Percentiles rank a stretch among this genome's conserved stretches.
These are phyloP conservation scores for Sclerotinia spermophila DNA, from an alignment of 2,329 filamentous ascomycete genomes.

Conservation along the genomic window DNA sequence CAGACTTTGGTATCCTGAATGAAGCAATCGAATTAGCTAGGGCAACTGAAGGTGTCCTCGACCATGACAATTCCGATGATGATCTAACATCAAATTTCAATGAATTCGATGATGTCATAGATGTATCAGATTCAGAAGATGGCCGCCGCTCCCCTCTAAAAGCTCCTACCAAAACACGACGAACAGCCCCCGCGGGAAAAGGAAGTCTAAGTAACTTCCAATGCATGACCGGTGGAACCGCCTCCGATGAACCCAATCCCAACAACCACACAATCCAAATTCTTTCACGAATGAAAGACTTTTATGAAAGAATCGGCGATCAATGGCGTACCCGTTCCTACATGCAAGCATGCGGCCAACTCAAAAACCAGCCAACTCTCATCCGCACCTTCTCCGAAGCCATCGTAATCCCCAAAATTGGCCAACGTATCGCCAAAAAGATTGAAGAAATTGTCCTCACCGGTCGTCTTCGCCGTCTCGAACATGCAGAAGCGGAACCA, in stretches of 20 bases:
- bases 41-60: constrained; percentile 5
- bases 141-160: constrained; percentile 21
- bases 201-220: constrained; percentile 47
- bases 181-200: constrained; percentile 13
- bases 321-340: constrained; percentile 75
- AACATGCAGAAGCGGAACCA: constrained; percentile 65
- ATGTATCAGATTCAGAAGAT: constrained; percentile 37
- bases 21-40: constrained; percentile 1
- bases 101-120: constrained; percentile 34
- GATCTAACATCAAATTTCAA: constrained; percentile 2
- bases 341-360: constrained; percentile 68
- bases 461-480: constrained; percentile 65
- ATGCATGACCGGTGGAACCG: constrained; percentile 52
- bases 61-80: constrained; percentile 4
- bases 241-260: constrained; percentile 51
- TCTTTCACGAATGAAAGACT: constrained; percentile 72
- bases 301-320: constrained; percentile 73
- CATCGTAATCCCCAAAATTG: constrained; percentile 62
- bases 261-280: constrained; percentile 74
- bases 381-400: constrained; percentile 70
- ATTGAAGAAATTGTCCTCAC: constrained; percentile 86
- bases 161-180: constrained; percentile 11
- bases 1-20: background rate
- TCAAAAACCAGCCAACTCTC: constrained; percentile 61
- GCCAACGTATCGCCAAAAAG: constrained; percentile 70